Evolutionary conservation across 1,284 basidiomycete species (phyloP).

Genomic region (Trichosporon sp.): DNA sequence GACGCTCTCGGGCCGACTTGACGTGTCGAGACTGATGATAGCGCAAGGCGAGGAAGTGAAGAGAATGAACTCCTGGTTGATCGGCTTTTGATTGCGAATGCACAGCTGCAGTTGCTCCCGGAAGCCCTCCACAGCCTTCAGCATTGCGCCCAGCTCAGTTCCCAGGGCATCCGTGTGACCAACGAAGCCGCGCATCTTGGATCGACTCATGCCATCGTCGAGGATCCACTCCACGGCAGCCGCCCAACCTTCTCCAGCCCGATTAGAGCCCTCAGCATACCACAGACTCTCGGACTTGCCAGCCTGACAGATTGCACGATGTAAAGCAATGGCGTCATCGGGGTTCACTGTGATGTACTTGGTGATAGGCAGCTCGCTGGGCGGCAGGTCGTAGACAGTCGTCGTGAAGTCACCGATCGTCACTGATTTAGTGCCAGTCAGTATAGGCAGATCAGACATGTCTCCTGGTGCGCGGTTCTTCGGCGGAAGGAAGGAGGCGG

Average conservation of each 20-base stretch:
- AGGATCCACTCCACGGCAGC: conserved; percentile 45
- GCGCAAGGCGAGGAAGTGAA: conserved; percentile 46
- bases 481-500: conserved; percentile 6
- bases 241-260: conserved; percentile 46
- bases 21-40: conserved; percentile 44
- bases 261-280: conserved; percentile 43
- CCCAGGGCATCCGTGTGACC: conserved; percentile 39
- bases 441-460: conserved; percentile 25
- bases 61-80: conserved; percentile 41
- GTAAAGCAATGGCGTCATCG: conserved; percentile 39
- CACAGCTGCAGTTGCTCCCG: conserved; percentile 33
- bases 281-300: conserved; percentile 30
- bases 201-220: conserved; percentile 32
- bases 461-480: background rate
- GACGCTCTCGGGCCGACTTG: conserved; percentile 35
- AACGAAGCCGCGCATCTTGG: conserved; percentile 39
- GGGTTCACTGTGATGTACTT: conserved; percentile 40
- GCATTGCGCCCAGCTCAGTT: conserved; percentile 42
- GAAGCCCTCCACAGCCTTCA: conserved; percentile 45
- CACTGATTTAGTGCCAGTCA: conserved; percentile 29
- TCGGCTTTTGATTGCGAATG: conserved; percentile 32
- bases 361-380: conserved; percentile 41
- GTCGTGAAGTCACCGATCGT: conserved; percentile 26
- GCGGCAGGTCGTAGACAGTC: conserved; percentile 32
- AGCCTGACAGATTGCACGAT: conserved; percentile 34